Base-by-base conservation (phyloP, 345 rosid species). In the Fremontodendron californicum region DNA sequence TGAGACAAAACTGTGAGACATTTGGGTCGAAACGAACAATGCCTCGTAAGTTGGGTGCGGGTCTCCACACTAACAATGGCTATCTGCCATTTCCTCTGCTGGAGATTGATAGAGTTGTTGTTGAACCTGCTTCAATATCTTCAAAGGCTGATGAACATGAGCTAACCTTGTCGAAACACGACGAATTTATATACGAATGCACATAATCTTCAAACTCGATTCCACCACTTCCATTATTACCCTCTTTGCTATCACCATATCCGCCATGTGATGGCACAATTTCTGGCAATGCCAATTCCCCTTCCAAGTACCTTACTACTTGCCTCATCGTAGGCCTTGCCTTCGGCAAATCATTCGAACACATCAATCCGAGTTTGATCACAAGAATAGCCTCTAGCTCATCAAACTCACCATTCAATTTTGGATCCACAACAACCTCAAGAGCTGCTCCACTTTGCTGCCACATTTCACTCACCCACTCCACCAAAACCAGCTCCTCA, bases 391-490 rank as follows among this genome's bases (percentile, higher is more conserved):
- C 95, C 79, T 94, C 91, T 3, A 78, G 70, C 80, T 88, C 97
- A 73, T 90, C 85, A 69, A 81, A 90, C 52, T 84, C 89, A 5
- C 90, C 89, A 19, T 80, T 85, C 75, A 94, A 29, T 84, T 88
- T 90, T 46, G 85, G 80, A 78, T 94, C 98, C 57, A 93, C 89
- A 13, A 93, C 89, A 13, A 86, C 90, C 25, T 87, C 89, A 40
- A 90, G 88, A 39, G 90, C 72, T 18, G 84, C 84, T 39, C 97
- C 93, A 1, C 48, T 80, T 74, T 76, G 35, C n/a, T 61, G 84
- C 97, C 96, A 93, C 76, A 77, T 89, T 21, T 89, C 92, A 94
- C 94, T 92, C 68, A 92, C 94, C 98, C 96, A 90, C 65, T 95
- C 99, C 80, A 93, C 91, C 89, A 95, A 74, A 27, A 95, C 83